Evolutionary conservation across 1,284 basidiomycete genomes (phyloP), one percentile per base, ranked within the genome.

Genomic region (Cryptococcus sp.): DNA sequence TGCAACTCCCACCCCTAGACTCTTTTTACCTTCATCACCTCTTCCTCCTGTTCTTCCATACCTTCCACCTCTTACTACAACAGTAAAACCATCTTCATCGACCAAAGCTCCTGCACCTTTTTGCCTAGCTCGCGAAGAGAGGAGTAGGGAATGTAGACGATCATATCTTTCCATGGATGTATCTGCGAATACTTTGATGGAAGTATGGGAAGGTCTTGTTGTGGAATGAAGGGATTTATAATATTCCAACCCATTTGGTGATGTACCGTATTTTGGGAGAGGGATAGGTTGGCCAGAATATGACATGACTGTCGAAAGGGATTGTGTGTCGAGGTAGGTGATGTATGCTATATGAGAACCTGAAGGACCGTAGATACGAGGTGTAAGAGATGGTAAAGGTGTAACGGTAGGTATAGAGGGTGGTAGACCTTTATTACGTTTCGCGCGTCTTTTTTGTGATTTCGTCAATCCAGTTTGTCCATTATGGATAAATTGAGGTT

Each of bases 51-150:
- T 89, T 64, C 89, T 81, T 2, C 91, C 90, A 65, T 91, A 91
- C 23, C 86, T 85, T 7, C 91, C 91, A 9, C 88, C 88, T 25
- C 90, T 80, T 22, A 86, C 87, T 25, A 94, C 91, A 10, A 93
- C 81, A 11, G 89, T 92, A 71, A 93, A 94, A 1, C 91, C 91
- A 60, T 94, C 91, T 57, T 88, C 88, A 71, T 94, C 91, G 45
- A 92, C 87, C 52, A 92, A 81, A 11, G 87, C 68, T 60, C 72
- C 74, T 9, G 83, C 80, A 56, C 83, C 85, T 66, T 81, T 83
- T 55, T 77, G 75, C 72, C 83, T 83, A 40, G 81, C 67, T 24
- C 65, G 54, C 1, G 61, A 62, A 4, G 65, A 56, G 7, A 70
- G 57, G 11, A 70, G 79, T 45, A 78, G 49, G 14, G 78, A 76